These are phyloP conservation scores for Fusarium dimerum DNA, from an alignment of 2,329 filamentous ascomycete genomes.

Conservation along the genomic window DNA sequence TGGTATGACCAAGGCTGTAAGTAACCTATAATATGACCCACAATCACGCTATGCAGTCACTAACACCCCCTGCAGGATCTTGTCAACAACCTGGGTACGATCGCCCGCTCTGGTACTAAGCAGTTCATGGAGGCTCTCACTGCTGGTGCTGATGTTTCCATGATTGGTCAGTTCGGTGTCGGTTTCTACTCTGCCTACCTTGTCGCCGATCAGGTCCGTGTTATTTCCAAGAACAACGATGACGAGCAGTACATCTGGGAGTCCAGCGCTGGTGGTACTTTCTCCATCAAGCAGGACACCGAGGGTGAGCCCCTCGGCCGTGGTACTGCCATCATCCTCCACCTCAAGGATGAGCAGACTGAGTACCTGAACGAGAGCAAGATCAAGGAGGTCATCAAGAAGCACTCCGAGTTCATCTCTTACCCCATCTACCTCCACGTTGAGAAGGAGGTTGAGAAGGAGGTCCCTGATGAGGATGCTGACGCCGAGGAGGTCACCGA, in stretches of 20 bases:
- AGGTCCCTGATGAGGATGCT: conserved; percentile 94
- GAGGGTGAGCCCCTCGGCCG: conserved; percentile 89
- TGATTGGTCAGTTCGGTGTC: conserved; percentile 99
- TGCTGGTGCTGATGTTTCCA: conserved; percentile 98
- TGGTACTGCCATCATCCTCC: conserved; percentile 96
- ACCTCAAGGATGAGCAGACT: conserved; percentile 98
- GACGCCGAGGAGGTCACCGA: conserved; percentile 65
- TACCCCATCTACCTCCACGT: conserved; percentile 99
- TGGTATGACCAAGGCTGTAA: conserved; percentile 99
- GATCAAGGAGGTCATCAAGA: conserved; percentile 99
- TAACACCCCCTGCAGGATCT: conserved; percentile 64
- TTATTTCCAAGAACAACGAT: conserved; percentile 99
- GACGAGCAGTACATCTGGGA: conserved; percentile 99
- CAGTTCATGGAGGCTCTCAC: conserved; percentile 99
- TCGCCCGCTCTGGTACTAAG: conserved; percentile 98
- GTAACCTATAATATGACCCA: conserved; percentile 39
- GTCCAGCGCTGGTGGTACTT: conserved; percentile 95
- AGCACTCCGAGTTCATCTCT: conserved; percentile 99
- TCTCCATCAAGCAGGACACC: conserved; percentile 88
- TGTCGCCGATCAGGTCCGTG: conserved; percentile 92
- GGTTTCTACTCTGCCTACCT: conserved; percentile 99
- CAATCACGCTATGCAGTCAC: background rate
- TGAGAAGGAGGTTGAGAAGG: conserved; percentile 97
- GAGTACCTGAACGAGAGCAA: conserved; percentile 99
- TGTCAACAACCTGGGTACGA: conserved; percentile 99